phyloP scores from a whole-genome alignment of 352 stramenopile genomes.

The Globisporangium recalcitrans region DNA sequence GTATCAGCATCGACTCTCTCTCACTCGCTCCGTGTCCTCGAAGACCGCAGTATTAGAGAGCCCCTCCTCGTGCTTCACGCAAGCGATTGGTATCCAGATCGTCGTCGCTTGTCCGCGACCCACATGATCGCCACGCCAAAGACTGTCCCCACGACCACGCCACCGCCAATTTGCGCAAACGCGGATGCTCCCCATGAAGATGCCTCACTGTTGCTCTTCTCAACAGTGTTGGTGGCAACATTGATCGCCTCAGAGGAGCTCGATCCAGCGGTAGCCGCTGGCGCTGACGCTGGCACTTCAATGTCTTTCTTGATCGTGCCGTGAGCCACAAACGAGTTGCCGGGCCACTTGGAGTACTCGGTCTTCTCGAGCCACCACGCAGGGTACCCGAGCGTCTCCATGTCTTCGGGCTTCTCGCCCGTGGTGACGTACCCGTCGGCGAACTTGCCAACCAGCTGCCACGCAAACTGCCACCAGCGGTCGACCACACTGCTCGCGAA shows the following conservation, averaged over 20 bases:
- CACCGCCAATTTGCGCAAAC: conserved; percentile 19
- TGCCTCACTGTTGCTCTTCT: not conserved
- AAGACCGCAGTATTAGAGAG: too few relatives aligned
- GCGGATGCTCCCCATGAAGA: too few relatives aligned
- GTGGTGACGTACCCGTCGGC: conserved; percentile 51
- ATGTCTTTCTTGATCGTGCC: conserved; percentile 19
- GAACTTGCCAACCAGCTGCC: conserved; percentile 47
- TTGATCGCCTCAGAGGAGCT: not conserved
- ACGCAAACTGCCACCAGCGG: conserved; percentile 53
- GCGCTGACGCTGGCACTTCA: conserved; percentile 3
- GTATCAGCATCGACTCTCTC: not conserved
- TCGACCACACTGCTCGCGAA: conserved; percentile 38
- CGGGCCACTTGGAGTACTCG: conserved; percentile 46
- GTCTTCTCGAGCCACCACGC: conserved; percentile 37
- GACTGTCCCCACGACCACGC: conserved; percentile 25
- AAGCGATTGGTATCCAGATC: conserved; percentile 30
- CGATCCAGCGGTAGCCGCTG: not conserved
- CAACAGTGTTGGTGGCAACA: not conserved
- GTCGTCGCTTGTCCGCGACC: conserved; percentile 27
- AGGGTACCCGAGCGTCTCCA: conserved; percentile 41
- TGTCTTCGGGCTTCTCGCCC: conserved; percentile 35
- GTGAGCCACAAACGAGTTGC: conserved; percentile 28
- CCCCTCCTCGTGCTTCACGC: conserved; percentile 1
- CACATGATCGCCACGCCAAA: conserved; percentile 28
- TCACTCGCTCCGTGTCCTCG: too few relatives aligned